Percentiles rank a stretch among this genome's conserved stretches.
phyloP scores from a whole-genome alignment of 169 alveolate genomes.

The Babesia caballi region DNA sequence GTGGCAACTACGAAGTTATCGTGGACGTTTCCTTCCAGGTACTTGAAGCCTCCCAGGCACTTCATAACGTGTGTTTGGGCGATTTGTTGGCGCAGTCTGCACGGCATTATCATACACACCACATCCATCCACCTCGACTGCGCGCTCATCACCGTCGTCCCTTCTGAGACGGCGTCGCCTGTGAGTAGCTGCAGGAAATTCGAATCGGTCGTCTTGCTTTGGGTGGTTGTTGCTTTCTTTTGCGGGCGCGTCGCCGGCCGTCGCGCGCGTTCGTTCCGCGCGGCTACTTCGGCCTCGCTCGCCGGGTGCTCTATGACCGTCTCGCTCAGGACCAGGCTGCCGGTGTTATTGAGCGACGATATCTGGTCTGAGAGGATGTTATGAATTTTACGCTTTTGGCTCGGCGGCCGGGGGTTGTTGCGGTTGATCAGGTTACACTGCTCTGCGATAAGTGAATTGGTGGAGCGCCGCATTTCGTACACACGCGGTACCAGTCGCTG shows the following conservation, averaged over 20 bases:
- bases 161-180: constrained; percentile 40
- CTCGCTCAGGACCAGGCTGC: neutral
- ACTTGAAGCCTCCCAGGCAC: constrained; percentile 62
- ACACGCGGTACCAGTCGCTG: too few relatives aligned
- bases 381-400: constrained; percentile 7
- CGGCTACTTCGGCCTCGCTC: neutral
- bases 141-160: constrained; percentile 18
- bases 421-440: constrained; percentile 46
- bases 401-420: neutral
- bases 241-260: neutral
- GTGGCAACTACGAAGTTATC: constrained; percentile 60
- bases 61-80: constrained; percentile 62
- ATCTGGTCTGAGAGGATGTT: constrained; percentile 51
- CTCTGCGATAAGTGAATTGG: constrained; percentile 40
- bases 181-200: constrained; percentile 57
- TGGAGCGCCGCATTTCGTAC: constrained; percentile 48
- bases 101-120: neutral
- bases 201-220: constrained; percentile 4
- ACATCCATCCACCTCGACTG: constrained; percentile 20
- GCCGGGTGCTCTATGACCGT: neutral
- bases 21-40: constrained; percentile 30
- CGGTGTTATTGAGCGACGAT: constrained; percentile 24
- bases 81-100: constrained; percentile 48
- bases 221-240: neutral
- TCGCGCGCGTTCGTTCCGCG: constrained; percentile 3